Base-by-base conservation (phyloP, 2,329 filamentous ascomycete species). In the Aphanoascus verrucosus region DNA sequence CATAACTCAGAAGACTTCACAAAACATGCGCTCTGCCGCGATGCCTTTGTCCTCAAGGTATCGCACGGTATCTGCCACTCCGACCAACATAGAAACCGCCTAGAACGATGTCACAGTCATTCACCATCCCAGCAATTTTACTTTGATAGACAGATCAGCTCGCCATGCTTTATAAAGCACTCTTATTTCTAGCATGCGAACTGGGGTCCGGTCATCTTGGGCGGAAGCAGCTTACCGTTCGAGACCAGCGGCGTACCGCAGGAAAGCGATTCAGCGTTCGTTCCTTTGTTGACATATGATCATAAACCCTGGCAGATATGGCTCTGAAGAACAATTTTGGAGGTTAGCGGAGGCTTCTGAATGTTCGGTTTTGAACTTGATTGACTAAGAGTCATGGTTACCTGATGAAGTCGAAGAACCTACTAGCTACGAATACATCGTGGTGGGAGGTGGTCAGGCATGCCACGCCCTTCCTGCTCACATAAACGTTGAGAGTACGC, bases 381-480 rank as follows among this genome's bases (percentile, higher is more conserved):
- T n/a, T n/a, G n/a, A n/a, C n/a, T n/a, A n/a, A n/a, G n/a, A n/a
- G n/a, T n/a, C n/a, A n/a, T n/a, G n/a, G n/a, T n/a, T n/a, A n/a
- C n/a, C n/a, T n/a, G n/a, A 50, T 15, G 34, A 9, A 35, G 45
- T 43, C 14, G 41, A 44, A 19, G 23, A 6, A 38, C 15, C 41
- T 9, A 15, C 49, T 23, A 34, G 58, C n/a, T 63, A 64, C 58
- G 66, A 66, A 20, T 63, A 58, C 20, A 55, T 69, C 14, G 55
- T 70, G 11, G 60, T 69, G 34, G 71, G 73, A 12, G 70, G 67
- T 20, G 74, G 74, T 2, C 73, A 75, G 57, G 67, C 68, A 23
- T 74, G 74, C 0, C 63, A 77, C 1, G 67, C 68, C 20, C 63
- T 67, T 2, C 72, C 70, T 14, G 74, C 71, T 14, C 66, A 74